Base-by-base conservation (phyloP, 129 eudicot species). In the Helianthus annuus region DNA sequence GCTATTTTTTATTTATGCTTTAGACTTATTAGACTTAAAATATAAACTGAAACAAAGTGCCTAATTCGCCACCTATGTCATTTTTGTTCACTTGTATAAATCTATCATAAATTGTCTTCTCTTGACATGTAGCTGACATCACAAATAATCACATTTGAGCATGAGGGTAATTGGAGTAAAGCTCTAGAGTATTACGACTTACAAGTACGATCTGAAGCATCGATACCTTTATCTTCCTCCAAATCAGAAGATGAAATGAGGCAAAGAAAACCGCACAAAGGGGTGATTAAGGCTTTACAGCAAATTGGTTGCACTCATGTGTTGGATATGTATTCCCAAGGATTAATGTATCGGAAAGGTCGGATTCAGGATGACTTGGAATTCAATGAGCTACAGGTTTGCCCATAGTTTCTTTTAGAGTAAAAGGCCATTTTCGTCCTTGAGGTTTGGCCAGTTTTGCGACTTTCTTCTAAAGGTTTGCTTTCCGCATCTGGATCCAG, bases 101-200 rank as follows among this genome's bases (percentile, higher is more conserved):
- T 17, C 15, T 69, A 54, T 69, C 48, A 56, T 46, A 51, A 14
- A n/a, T 64, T 55, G 12, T 70, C 10, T 71, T 64, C 40, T 51
- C 38, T n/a, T 78, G 17, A 40, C 67, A 68, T 75, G 56, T 81
- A 95, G 99, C 53, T 95, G 80, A 79, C 94, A 27, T 90, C 97
- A 62, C 99, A 95, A 84, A 91, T 91, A 76, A 71, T 86, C 40
- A 95, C 93, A 48, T 90, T 88, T 74, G 99, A 95, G 76, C 99
- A 95, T 58, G 99, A 95, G 91, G 99, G 99, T 69, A 90, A 86
- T 55, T 95, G 99, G 99, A 85, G 93, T 69, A 95, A 91, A 83
- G 99, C 99, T 78, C 96, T 95, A 9, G 99, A 95, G 85, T 88
- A 86, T 76, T 91, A 90, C 71, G 99, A 95, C 71, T 79, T 95